These are phyloP conservation scores for Colletotrichum lentis DNA, from an alignment of 2,329 filamentous ascomycete species.

Conservation along the genomic window DNA sequence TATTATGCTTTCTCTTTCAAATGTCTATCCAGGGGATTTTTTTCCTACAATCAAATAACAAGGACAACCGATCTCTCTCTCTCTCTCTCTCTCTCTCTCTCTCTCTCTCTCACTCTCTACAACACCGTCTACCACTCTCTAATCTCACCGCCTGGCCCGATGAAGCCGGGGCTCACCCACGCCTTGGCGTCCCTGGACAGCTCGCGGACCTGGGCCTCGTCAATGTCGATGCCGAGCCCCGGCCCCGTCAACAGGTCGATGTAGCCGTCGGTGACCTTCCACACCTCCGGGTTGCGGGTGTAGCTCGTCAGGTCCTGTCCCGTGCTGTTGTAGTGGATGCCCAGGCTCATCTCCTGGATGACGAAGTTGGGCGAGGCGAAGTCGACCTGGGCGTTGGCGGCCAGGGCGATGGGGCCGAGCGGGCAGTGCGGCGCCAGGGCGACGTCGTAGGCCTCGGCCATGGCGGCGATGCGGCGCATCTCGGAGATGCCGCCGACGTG, in stretches of 20 bases:
- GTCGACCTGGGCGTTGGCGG: constrained; percentile 74
- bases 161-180: constrained; percentile 73
- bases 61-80: neutral
- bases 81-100: no score
- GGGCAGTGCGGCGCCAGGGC: constrained; percentile 78
- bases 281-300: constrained; percentile 69
- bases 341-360: constrained; percentile 81
- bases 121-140: constrained; percentile 68
- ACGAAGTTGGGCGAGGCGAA: constrained; percentile 69
- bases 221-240: constrained; percentile 74
- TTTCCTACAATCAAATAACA: no score
- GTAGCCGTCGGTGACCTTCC: constrained; percentile 72
- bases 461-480: constrained; percentile 71
- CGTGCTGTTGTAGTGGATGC: constrained; percentile 80
- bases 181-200: constrained; percentile 65
- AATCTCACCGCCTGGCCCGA: constrained; percentile 71
- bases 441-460: constrained; percentile 78
- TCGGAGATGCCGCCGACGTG: constrained; percentile 79
- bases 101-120: no score
- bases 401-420: constrained; percentile 75
- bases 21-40: no score
- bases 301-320: constrained; percentile 73
- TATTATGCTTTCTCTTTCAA: neutral
- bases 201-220: constrained; percentile 72
- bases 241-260: constrained; percentile 66